Conservation (phyloP, 345 rosid species). For the Salix brachista region DNA sequence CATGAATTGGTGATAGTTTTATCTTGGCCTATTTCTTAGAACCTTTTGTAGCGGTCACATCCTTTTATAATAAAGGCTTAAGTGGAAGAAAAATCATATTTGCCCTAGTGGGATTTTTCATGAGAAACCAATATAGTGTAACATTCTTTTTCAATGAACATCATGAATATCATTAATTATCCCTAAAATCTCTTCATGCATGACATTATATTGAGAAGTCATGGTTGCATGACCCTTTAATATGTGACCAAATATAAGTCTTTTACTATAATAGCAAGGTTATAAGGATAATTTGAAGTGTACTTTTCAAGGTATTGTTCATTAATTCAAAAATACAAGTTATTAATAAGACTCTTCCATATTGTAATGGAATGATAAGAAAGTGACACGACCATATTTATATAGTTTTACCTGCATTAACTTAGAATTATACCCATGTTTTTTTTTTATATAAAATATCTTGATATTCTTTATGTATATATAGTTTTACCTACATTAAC, state of each 20-base stretch:
- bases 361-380: slow-evolving; percentile 60
- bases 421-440: no score
- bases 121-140: slow-evolving; percentile 56
- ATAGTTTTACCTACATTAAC: no score
- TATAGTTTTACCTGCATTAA: no score
- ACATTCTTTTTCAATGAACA: slow-evolving; percentile 77
- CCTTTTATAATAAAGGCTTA: slow-evolving; percentile 66
- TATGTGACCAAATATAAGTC: slow-evolving; percentile 66
- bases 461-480: no score
- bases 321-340: slow-evolving; percentile 59
- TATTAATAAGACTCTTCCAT: slow-evolving; percentile 39
- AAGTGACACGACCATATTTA: no score
- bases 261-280: slow-evolving; percentile 66
- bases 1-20: slow-evolving; percentile 75
- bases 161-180: slow-evolving; percentile 85
- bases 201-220: slow-evolving; percentile 85
- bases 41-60: slow-evolving; percentile 74
- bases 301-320: slow-evolving; percentile 66
- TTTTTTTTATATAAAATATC: no score
- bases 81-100: slow-evolving; percentile 71
- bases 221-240: slow-evolving; percentile 75
- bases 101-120: slow-evolving; percentile 71
- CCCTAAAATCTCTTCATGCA: slow-evolving; percentile 89
- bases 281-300: slow-evolving; percentile 77
- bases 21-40: slow-evolving; percentile 66